Percentiles rank a stretch among this genome's conserved stretches.
phyloP scores from a whole-genome alignment of 768 basidiomycete species.

The Mycena chlorophos region DNA sequence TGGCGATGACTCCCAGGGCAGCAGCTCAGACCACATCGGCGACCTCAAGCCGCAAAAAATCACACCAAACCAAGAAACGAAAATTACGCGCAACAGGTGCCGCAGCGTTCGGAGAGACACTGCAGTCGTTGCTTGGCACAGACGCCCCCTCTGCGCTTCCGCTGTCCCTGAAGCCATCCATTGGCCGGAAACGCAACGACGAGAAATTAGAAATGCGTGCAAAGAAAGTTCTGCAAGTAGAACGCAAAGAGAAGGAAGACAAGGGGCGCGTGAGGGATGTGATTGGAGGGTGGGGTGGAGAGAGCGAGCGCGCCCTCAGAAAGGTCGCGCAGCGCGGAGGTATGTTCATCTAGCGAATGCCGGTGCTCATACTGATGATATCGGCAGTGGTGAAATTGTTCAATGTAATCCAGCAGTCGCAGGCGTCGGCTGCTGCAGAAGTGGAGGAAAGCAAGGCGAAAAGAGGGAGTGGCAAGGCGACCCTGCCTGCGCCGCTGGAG shows the following conservation, averaged over 20 bases:
- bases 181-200: slow-evolving; percentile 66
- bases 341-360: slow-evolving; percentile 32
- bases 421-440: slow-evolving; percentile 52
- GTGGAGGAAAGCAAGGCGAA: slow-evolving; percentile 59
- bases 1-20: slow-evolving; percentile 23
- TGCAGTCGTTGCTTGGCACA: slow-evolving; percentile 72
- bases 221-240: slow-evolving; percentile 67
- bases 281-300: slow-evolving; percentile 88
- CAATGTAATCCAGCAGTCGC: slow-evolving; percentile 83
- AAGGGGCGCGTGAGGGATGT: slow-evolving; percentile 64
- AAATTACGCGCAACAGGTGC: slow-evolving; percentile 79
- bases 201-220: slow-evolving; percentile 74
- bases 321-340: slow-evolving; percentile 88
- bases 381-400: slow-evolving; percentile 76
- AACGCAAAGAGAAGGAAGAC: slow-evolving; percentile 75
- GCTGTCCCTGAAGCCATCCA: slow-evolving; percentile 76
- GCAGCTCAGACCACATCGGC: slow-evolving; percentile 66
- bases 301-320: slow-evolving; percentile 71
- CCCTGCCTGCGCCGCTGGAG: slow-evolving; percentile 62
- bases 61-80: slow-evolving; percentile 77
- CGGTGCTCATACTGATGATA: background rate
- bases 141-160: slow-evolving; percentile 69
- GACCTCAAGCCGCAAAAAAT: slow-evolving; percentile 58
- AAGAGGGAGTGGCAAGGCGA: slow-evolving; percentile 73
- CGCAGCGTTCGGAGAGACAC: slow-evolving; percentile 70